Evolutionary conservation across 1,284 basidiomycete species (phyloP).

Genomic region (Bjerkandera adusta): DNA sequence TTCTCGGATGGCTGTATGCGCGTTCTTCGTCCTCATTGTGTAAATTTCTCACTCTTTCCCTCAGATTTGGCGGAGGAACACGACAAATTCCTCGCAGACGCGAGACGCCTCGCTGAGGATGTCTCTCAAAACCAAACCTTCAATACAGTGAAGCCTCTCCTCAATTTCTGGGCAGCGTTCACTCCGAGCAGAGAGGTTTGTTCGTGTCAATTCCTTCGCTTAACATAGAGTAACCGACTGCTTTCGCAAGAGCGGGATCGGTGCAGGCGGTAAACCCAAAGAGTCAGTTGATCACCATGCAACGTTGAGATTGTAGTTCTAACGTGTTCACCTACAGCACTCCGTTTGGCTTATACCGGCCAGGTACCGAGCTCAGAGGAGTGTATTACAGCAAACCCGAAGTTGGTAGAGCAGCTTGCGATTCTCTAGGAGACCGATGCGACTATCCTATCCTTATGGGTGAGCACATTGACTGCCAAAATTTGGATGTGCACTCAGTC

Average conservation of each 20-base stretch:
- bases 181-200: slow-evolving; percentile 67
- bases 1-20: slow-evolving; percentile 81
- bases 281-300: slow-evolving; percentile 40
- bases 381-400: slow-evolving; percentile 73
- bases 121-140: slow-evolving; percentile 77
- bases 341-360: slow-evolving; percentile 75
- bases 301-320: neutral
- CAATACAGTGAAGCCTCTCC: slow-evolving; percentile 68
- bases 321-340: slow-evolving; percentile 45
- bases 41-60: slow-evolving; percentile 3
- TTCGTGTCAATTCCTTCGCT: neutral
- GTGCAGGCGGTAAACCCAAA: slow-evolving; percentile 65
- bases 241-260: slow-evolving; percentile 66
- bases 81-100: slow-evolving; percentile 69
- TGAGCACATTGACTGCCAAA: slow-evolving; percentile 28
- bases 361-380: slow-evolving; percentile 75
- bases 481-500: slow-evolving; percentile 4
- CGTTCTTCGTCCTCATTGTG: neutral
- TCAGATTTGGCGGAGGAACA: slow-evolving; percentile 62
- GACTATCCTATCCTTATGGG: slow-evolving; percentile 80
- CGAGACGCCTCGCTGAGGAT: slow-evolving; percentile 61
- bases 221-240: neutral
- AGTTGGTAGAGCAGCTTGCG: slow-evolving; percentile 68
- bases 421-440: slow-evolving; percentile 61
- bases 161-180: slow-evolving; percentile 86